These are phyloP conservation scores for Monosporascus sp. DNA, from an alignment of 2,329 filamentous ascomycete species.

Conservation along the genomic window DNA sequence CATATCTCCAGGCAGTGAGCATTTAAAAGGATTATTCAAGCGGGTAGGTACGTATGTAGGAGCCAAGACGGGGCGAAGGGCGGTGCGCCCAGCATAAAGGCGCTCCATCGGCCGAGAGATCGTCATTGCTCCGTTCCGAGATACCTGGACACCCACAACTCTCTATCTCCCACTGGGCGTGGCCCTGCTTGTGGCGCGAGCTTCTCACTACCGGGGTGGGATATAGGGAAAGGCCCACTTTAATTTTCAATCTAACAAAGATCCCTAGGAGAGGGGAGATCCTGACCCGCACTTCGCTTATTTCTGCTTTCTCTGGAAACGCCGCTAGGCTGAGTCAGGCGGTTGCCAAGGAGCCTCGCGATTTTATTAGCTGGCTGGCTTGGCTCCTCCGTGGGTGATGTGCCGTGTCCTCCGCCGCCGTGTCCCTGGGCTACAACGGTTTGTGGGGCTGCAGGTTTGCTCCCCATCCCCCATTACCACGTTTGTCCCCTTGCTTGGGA, in stretches of 20 bases:
- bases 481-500: not conserved
- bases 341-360: not conserved
- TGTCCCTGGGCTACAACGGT: not conserved
- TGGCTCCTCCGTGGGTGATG: not conserved
- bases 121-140: not conserved
- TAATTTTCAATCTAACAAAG: not conserved
- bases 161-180: no score
- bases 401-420: not conserved
- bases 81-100: no score
- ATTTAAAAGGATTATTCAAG: no score
- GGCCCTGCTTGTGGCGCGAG: no score
- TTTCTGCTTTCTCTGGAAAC: not conserved
- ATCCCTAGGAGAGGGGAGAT: not conserved
- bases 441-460: not conserved
- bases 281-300: not conserved
- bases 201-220: not conserved
- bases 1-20: no score
- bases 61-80: no score
- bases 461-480: no score
- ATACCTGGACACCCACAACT: no score
- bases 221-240: not conserved
- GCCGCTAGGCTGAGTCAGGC: not conserved
- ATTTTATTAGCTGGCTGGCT: not conserved
- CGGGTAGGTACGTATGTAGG: no score
- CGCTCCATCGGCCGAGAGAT: not conserved